Conservation (phyloP, 1,284 basidiomycete genomes). For the Rhizoctonia solani region DNA sequence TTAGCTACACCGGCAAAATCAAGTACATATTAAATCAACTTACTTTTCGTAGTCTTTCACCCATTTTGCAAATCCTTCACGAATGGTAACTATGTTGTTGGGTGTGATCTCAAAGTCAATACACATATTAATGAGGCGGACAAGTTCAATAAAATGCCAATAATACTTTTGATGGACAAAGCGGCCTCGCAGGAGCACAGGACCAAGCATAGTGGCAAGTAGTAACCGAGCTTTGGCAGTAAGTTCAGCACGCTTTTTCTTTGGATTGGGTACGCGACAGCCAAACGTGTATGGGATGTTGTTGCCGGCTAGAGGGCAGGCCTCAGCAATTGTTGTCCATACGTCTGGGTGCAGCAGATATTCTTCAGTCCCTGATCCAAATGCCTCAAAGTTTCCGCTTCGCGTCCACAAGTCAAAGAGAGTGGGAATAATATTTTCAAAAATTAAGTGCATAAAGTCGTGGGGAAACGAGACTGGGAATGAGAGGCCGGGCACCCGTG, state of each 20-base stretch:
- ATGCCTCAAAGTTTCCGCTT: background rate
- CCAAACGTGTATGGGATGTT: conserved; percentile 52
- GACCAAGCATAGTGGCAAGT: conserved; percentile 50
- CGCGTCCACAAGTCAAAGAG: conserved; percentile 35
- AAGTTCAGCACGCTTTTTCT: conserved; percentile 42
- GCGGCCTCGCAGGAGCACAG: conserved; percentile 46
- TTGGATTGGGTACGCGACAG: conserved; percentile 48
- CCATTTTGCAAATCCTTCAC: conserved; percentile 49
- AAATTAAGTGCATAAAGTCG: conserved; percentile 39
- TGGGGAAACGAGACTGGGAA: conserved; percentile 36
- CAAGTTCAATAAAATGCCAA: conserved; percentile 51
- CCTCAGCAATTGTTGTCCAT: conserved; percentile 51
- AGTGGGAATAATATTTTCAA: conserved; percentile 35
- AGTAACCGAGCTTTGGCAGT: conserved; percentile 49
- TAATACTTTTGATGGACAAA: conserved; percentile 48
- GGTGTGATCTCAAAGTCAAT: conserved; percentile 49
- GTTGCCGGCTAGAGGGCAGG: conserved; percentile 43
- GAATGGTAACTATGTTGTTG: conserved; percentile 45
- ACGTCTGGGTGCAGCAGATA: conserved; percentile 37
- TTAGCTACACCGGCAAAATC: no score
- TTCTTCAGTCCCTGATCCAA: background rate
- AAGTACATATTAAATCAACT: conserved; percentile 10
- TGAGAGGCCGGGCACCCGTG: background rate
- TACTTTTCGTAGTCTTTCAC: conserved; percentile 53
- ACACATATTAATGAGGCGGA: conserved; percentile 49